Evolutionary conservation across 1,284 basidiomycete species (phyloP).

Genomic region (Ceratobasidium theobromae): DNA sequence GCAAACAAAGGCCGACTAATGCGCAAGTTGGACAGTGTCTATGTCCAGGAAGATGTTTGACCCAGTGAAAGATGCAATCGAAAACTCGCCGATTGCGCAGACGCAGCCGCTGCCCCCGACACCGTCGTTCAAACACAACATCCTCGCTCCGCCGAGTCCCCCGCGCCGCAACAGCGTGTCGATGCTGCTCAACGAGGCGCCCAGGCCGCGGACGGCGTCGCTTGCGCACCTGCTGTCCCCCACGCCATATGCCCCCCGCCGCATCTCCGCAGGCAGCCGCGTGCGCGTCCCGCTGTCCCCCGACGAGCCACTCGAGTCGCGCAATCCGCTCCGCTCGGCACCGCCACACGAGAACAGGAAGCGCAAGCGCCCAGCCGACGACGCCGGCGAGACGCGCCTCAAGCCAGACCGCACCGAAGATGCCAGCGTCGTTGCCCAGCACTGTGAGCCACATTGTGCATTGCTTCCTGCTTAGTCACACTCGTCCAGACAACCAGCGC

Average conservation of each 20-base stretch:
- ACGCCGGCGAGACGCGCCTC: too few species aligned
- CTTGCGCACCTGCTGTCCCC: slow-evolving; percentile 20
- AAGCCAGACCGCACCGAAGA: slow-evolving; percentile 52
- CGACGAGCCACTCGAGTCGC: slow-evolving; percentile 51
- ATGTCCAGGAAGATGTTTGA: slow-evolving; percentile 20
- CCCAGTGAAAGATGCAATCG: slow-evolving; percentile 12
- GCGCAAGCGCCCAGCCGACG: slow-evolving; percentile 34
- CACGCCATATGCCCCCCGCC: slow-evolving; percentile 39
- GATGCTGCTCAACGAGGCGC: slow-evolving; percentile 31
- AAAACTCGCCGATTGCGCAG: slow-evolving; percentile 3
- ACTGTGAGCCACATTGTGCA: slow-evolving; percentile 55
- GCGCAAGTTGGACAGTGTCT: too few species aligned
- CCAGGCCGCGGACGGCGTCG: slow-evolving; percentile 11
- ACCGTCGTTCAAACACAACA: slow-evolving; percentile 2
- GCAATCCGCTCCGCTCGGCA: too few species aligned
- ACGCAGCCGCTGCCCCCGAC: neutral
- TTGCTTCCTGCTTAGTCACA: slow-evolving; percentile 5
- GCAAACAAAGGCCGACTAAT: slow-evolving; percentile 10
- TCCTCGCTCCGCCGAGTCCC: slow-evolving; percentile 15
- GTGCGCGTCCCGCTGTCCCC: slow-evolving; percentile 65
- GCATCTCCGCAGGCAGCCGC: slow-evolving; percentile 60
- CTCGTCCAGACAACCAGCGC: slow-evolving; percentile 76
- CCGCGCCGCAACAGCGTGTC: slow-evolving; percentile 7
- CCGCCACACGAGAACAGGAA: too few species aligned
- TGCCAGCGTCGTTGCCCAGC: slow-evolving; percentile 65